Conservation (phyloP, 2,329 filamentous ascomycete genomes). For the Purpureocillium lavendulum region DNA sequence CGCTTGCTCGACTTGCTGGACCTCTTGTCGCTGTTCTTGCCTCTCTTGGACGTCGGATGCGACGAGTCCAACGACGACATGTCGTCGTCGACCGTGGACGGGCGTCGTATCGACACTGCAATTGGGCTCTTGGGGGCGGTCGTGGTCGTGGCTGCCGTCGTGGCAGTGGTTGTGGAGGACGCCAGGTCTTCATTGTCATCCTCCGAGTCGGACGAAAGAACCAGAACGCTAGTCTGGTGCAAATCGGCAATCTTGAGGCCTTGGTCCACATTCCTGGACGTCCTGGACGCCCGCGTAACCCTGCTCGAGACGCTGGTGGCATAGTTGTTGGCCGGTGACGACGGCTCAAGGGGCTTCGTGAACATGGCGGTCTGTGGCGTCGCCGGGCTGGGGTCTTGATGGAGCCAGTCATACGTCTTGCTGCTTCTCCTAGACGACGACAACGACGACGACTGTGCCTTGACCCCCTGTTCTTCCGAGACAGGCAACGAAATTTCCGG, state of each 20-base stretch:
- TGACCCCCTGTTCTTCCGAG: neutral
- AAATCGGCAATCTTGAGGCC: slow-evolving; percentile 44
- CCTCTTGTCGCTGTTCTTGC: neutral
- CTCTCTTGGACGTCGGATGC: too few species aligned
- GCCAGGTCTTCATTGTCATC: slow-evolving; percentile 25
- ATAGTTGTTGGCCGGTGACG: slow-evolving; percentile 27
- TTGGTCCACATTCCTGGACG: slow-evolving; percentile 36
- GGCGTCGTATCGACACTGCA: neutral
- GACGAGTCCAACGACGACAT: neutral
- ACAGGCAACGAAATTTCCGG: slow-evolving; percentile 2
- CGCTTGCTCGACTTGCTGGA: slow-evolving; percentile 28
- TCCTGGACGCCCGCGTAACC: slow-evolving; percentile 46
- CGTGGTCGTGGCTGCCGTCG: neutral
- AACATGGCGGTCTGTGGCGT: slow-evolving; percentile 11
- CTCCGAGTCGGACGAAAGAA: slow-evolving; percentile 50
- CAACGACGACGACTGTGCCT: slow-evolving; percentile 2
- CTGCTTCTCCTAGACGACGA: slow-evolving; percentile 3
- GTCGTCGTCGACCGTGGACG: slow-evolving; percentile 1
- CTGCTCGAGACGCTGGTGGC: slow-evolving; percentile 46
- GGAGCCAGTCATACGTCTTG: slow-evolving; percentile 7
- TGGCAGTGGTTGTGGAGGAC: slow-evolving; percentile 6
- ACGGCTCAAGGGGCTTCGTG: slow-evolving; percentile 15
- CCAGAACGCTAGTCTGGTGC: slow-evolving; percentile 45
- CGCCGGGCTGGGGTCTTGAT: slow-evolving; percentile 8
- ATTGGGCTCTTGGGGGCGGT: neutral